Base-by-base conservation (phyloP, 2,329 filamentous ascomycete genomes). In the Claviceps capensis region DNA sequence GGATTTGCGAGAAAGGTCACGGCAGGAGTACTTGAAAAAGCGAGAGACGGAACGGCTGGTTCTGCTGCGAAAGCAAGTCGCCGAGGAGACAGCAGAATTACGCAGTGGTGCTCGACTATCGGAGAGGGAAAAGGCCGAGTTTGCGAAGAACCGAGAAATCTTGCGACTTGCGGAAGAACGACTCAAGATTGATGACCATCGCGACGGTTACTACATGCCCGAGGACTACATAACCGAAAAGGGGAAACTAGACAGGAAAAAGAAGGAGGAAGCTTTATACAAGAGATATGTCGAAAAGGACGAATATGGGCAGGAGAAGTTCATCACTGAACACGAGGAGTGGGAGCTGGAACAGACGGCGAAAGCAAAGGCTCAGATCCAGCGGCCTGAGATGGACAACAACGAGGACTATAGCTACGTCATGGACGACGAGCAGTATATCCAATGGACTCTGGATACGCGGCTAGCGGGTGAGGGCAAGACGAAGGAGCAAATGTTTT, bases 171-270 rank as follows among this genome's bases (percentile, higher is more conserved):
- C 88, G 1, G 87, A 96, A 68, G 88, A 94, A 65, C 78, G 91
- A 22, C 72, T 91, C 52, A 79, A 80, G 44, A 95, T 98, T 57
- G 90, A 97, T 63, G 91, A 97, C 59, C 83, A 95, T 65, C 79
- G 84, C 19, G 90, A 96, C 70, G 91, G 91, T 2, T 98, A 97
- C 68, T 78, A 84, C 58, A 83, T 98, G 72, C 93, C 91, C 0
- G 90, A 96, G 57, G 89, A 96, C 65, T 95, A 95, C 63, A 91
- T 95, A 56, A 95, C 87, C 0, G 89, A 94, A 64, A 90, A 91
- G 68, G 89, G 88, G 22, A 93, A 94, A 63, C 83, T 95, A 56
- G 86, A 95, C 63, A 77, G 78, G 59, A 89, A 86, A 65, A 86
- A 86, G 64, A 97, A 97, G 65, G 81, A 93, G 56, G 87, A 94